Evolutionary conservation across 139 green algal genomes (phyloP).

Genomic region (Ettlia oleoabundans): DNA sequence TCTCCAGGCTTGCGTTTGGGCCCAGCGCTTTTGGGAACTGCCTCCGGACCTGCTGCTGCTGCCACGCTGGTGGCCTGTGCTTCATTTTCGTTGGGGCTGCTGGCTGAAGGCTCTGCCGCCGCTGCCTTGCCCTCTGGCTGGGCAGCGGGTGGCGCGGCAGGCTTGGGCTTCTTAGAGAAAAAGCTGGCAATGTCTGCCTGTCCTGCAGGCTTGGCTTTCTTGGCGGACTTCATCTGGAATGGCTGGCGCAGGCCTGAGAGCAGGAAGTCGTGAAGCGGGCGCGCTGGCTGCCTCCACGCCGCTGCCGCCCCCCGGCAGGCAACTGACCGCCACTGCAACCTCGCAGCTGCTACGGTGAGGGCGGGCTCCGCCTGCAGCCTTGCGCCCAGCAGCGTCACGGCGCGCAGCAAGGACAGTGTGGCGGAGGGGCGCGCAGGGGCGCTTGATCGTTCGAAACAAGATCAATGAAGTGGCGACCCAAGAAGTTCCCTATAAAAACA

Average conservation of each 20-base stretch:
- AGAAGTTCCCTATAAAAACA: too few species aligned
- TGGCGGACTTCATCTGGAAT: not conserved
- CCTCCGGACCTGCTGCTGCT: too few species aligned
- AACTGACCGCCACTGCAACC: not conserved
- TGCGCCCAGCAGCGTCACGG: not conserved
- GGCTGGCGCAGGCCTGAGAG: not conserved
- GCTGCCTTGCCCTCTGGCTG: not conserved
- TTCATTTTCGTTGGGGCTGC: slow-evolving; percentile 23
- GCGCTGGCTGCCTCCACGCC: not conserved
- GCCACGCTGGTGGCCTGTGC: not conserved
- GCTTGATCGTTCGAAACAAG: too few species aligned
- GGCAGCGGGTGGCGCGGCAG: not conserved
- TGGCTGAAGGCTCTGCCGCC: not conserved
- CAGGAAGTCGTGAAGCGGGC: not conserved
- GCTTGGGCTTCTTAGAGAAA: slow-evolving; percentile 45
- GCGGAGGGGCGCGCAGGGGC: not conserved
- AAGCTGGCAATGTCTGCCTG: slow-evolving; percentile 48
- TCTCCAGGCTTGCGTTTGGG: not conserved
- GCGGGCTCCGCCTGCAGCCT: slow-evolving; percentile 4
- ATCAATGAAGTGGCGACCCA: too few species aligned
- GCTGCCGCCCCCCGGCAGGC: not conserved
- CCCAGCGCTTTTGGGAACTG: too few species aligned
- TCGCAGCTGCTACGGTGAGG: not conserved
- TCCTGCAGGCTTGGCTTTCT: not conserved
- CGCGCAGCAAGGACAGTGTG: not conserved